Evolutionary conservation across 495 filamentous ascomycete species (phyloP).

Genomic region (Entonaema liquescens): DNA sequence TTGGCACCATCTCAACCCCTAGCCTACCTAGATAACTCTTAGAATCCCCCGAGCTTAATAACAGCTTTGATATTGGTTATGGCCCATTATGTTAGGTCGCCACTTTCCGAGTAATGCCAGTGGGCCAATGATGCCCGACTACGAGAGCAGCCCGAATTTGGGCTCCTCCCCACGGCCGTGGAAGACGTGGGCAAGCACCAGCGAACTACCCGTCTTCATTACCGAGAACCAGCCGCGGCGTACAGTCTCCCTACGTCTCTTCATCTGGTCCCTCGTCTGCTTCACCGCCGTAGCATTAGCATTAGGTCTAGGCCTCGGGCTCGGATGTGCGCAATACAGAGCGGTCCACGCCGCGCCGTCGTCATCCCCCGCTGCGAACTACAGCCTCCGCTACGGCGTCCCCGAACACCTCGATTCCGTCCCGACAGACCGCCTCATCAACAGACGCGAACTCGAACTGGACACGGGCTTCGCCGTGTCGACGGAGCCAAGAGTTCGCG

Average conservation of each 20-base stretch:
- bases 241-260: constrained; percentile 30
- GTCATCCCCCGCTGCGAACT: neutral
- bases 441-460: constrained; percentile 41
- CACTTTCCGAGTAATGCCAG: constrained; percentile 21
- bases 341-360: neutral
- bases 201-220: constrained; percentile 4
- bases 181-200: constrained; percentile 20
- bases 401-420: constrained; percentile 22
- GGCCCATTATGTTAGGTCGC: constrained; percentile 22
- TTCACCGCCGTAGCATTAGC: constrained; percentile 23
- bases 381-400: constrained; percentile 20
- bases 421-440: constrained; percentile 33
- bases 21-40: constrained; percentile 6
- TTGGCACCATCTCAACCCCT: constrained; percentile 4
- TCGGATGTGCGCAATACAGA: constrained; percentile 20
- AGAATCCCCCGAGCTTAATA: neutral
- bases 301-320: constrained; percentile 36
- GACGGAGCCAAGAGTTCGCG: constrained; percentile 16
- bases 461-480: constrained; percentile 34
- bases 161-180: constrained; percentile 1
- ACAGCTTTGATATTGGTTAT: neutral
- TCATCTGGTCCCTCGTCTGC: constrained; percentile 26
- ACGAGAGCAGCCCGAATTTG: constrained; percentile 15
- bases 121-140: constrained; percentile 23
- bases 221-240: constrained; percentile 1